Base-by-base conservation (phyloP, 108 stramenopile genomes). In the Mediolabrus comicus region DNA sequence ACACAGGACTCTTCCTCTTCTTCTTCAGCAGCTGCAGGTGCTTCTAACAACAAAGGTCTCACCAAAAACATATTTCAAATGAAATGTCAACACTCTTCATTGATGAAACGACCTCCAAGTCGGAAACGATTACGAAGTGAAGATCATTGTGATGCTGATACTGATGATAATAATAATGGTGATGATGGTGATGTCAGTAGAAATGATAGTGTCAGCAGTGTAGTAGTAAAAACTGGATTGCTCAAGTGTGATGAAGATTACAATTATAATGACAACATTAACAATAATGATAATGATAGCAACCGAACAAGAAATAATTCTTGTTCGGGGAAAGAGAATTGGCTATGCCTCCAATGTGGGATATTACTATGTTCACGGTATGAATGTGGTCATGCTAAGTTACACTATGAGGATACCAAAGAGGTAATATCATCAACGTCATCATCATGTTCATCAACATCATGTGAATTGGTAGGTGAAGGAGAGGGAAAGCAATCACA, bases 341-440 rank as follows among this genome's bases (percentile, higher is more conserved):
- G 92, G 92, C 55, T 87, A 9, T 93, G 92, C 58, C 60, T 90
- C 36, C 46, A 75, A 32, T 90, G 89, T 56, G 82, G 81, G 3
- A 64, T 56, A 2, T 35, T 86, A 12, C 81, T 83, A 41, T 93
- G 92, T 61, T 84, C 85, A 16, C 67, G 92, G 35, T 93, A 93
- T 64, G 83, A 79, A 56, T 86, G 88, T 74, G 87, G 84, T 13
- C 92, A 93, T 75, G 82, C 83, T 24, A 59, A 83, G 43, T 38
- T 67, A 13, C 92, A 93, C 69, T 90, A 74, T 62, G 69, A 88
- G 39, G 79, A 79, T 36, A 86, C 84, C 35, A 51, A 68, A 43
- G 17, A 16, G 41, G 17, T 43, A 4, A 43, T 16, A 43, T 17
- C n/a, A 41, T 9, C 1, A 39, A 39, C 16, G 36, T 3, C 1